These are phyloP conservation scores for Naganishia sp. DNA, from an alignment of 1,284 basidiomycete species.

Conservation along the genomic window DNA sequence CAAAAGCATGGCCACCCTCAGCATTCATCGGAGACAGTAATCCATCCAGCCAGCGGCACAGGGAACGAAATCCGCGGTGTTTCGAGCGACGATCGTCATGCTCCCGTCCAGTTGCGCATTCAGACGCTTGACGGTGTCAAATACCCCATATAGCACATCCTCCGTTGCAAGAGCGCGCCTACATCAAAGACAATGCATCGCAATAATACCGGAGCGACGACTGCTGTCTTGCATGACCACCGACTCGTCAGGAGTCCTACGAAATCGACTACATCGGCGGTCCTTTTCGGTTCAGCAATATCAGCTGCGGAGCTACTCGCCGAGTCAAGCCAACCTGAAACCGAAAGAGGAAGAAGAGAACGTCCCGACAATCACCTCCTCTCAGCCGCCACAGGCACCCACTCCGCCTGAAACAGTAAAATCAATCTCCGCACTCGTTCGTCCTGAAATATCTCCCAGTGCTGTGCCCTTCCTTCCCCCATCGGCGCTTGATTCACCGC, in stretches of 20 bases:
- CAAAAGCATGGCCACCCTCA: not conserved
- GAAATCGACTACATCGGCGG: not conserved
- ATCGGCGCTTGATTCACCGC: conserved; percentile 26
- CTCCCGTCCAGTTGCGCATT: not conserved
- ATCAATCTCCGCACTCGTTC: conserved; percentile 2
- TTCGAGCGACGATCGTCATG: not conserved
- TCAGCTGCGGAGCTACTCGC: not conserved
- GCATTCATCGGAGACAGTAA: not conserved
- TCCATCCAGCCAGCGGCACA: not conserved
- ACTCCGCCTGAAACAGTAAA: not conserved
- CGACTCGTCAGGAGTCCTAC: not conserved
- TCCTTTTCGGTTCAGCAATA: not conserved
- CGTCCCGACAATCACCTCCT: not conserved
- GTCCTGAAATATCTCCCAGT: conserved; percentile 27
- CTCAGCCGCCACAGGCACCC: not conserved
- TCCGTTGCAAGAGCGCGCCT: not conserved
- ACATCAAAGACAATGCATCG: not conserved
- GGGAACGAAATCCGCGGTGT: not conserved
- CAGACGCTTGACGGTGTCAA: not conserved
- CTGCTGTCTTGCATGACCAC: not conserved
- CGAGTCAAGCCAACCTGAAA: conserved; percentile 10
- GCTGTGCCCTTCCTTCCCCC: conserved; percentile 29
- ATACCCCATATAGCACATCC: not conserved
- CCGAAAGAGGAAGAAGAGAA: conserved; percentile 20
- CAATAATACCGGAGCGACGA: not conserved